phyloP scores from a whole-genome alignment of 1,139 yeast species.

The Pichia sorboxylosa region DNA sequence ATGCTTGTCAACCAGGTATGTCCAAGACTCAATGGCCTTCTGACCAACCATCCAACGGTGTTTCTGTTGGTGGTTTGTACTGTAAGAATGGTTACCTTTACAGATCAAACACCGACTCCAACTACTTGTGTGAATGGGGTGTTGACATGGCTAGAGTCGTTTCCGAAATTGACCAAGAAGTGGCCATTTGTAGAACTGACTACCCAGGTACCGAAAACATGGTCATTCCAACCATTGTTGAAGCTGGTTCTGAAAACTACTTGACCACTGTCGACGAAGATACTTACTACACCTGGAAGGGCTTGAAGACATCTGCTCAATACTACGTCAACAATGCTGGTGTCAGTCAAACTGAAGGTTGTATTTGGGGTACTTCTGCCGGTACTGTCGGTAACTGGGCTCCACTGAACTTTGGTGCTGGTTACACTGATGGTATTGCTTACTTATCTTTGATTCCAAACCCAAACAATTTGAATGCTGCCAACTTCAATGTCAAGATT shows the following conservation, averaged over 20 bases:
- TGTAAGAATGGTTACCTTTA: constrained; percentile 74
- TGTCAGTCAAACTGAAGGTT: constrained; percentile 77
- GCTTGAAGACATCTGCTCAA: constrained; percentile 81
- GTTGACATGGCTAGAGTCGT: constrained; percentile 54
- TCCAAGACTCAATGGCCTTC: constrained; percentile 96
- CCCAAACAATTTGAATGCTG: constrained; percentile 70
- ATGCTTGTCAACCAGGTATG: constrained; percentile 94
- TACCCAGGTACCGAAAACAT: constrained; percentile 99
- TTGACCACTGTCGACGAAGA: constrained; percentile 71
- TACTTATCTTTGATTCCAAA: constrained; percentile 91
- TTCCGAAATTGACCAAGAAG: constrained; percentile 49
- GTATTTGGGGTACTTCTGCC: constrained; percentile 80
- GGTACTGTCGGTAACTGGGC: constrained; percentile 96
- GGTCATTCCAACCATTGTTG: constrained; percentile 82
- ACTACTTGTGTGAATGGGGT: constrained; percentile 81
- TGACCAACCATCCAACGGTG: constrained; percentile 74
- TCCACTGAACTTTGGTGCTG: constrained; percentile 91
- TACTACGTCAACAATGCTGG: constrained; percentile 97
- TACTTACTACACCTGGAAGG: constrained; percentile 72
- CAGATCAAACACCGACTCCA: constrained; percentile 54
- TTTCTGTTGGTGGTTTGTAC: constrained; percentile 78
- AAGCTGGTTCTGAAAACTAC: constrained; percentile 53
- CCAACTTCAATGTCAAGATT: constrained; percentile 81
- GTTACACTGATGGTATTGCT: constrained; percentile 64
- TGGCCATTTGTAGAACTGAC: constrained; percentile 93